Conservation (phyloP, 441 rosid species). For the Corymbia citriodora region DNA sequence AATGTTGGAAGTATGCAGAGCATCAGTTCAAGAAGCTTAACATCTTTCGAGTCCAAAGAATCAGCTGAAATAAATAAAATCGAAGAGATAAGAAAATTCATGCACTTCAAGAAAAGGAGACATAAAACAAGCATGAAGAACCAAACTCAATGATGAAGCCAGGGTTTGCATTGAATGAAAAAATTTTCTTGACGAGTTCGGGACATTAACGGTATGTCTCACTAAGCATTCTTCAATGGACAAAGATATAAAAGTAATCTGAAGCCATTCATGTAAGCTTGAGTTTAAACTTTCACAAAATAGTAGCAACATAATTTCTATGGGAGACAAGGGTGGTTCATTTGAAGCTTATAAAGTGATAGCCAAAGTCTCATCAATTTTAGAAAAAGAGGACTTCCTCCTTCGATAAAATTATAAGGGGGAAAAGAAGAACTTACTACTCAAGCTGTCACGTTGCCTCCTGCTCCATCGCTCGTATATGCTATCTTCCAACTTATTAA, state of each 20-base stretch:
- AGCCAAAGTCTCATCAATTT: background rate
- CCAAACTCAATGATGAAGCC: background rate
- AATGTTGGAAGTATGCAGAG: background rate
- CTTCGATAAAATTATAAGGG: background rate
- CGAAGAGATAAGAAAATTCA: background rate
- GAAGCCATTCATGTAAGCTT: background rate
- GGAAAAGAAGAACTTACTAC: constrained; percentile 35
- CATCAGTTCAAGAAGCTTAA: background rate
- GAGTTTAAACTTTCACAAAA: background rate
- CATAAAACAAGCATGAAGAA: background rate
- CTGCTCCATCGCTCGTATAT: constrained; percentile 78
- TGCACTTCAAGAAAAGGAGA: background rate
- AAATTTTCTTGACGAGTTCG: background rate
- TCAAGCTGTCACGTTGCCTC: constrained; percentile 56
- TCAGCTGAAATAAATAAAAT: background rate
- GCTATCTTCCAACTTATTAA: constrained; percentile 92
- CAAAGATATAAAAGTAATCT: background rate
- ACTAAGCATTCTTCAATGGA: background rate
- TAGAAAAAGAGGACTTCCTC: background rate
- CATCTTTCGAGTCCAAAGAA: background rate
- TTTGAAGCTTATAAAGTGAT: background rate
- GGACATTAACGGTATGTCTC: background rate
- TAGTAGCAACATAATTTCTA: background rate
- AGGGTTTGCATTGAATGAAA: background rate
- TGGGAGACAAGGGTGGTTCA: background rate